A percentile compares a stretch with the other conserved stretches of the same genome.
These are phyloP conservation scores for Serendipita vermifera DNA, from an alignment of 768 basidiomycete species.

Conservation along the genomic window DNA sequence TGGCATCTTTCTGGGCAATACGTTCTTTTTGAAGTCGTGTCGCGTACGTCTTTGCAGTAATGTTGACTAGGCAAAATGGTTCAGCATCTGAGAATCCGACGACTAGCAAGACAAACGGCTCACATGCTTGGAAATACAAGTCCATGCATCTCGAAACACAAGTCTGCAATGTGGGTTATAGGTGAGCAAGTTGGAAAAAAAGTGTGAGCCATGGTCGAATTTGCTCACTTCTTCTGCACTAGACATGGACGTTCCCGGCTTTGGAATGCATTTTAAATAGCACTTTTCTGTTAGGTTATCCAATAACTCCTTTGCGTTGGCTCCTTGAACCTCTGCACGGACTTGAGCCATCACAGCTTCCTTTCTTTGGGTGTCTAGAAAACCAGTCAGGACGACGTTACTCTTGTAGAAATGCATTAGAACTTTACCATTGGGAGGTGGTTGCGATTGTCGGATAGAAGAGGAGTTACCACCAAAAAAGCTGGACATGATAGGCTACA, in stretches of 20 bases:
- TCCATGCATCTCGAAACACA: constrained; percentile 67
- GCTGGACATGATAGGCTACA: too few relatives aligned
- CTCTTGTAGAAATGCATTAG: too few relatives aligned
- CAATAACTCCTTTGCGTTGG: constrained; percentile 60
- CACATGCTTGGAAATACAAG: constrained; percentile 76
- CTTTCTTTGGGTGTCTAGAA: constrained; percentile 27
- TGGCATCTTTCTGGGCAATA: constrained; percentile 2
- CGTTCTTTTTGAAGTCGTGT: constrained; percentile 45
- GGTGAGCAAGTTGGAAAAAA: not conserved
- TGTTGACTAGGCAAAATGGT: constrained; percentile 42
- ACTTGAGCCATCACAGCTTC: constrained; percentile 51
- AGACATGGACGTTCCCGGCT: constrained; percentile 56
- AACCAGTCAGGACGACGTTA: too few relatives aligned
- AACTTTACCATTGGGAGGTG: too few relatives aligned
- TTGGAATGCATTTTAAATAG: constrained; percentile 61
- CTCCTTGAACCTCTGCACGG: constrained; percentile 53
- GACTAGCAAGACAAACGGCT: constrained; percentile 23
- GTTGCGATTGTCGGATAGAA: too few relatives aligned
- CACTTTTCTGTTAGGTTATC: constrained; percentile 75
- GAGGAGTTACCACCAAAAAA: too few relatives aligned
- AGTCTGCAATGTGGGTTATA: constrained; percentile 31
- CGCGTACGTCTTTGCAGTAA: constrained; percentile 59
- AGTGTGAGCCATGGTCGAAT: not conserved
- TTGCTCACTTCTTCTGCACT: constrained; percentile 53
- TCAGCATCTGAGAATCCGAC: not conserved